Evolutionary conservation across 2,329 filamentous ascomycete species (phyloP).

Genomic region (Sclerotinia spermophila): DNA sequence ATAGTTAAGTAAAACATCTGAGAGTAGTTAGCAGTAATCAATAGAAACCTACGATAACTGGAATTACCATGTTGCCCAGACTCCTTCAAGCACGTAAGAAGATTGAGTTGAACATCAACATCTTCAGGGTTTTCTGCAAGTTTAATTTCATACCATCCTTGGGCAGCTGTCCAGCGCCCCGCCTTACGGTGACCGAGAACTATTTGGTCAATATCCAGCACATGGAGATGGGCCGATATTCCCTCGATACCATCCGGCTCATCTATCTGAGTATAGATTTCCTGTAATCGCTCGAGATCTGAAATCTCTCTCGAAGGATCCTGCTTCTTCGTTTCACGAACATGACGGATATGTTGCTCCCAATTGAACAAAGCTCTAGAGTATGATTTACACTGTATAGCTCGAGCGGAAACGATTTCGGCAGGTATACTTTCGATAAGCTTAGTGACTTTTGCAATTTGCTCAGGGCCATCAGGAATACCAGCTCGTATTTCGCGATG

Average conservation of each 20-base stretch:
- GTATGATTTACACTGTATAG: constrained; percentile 92
- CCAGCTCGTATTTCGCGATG: not conserved
- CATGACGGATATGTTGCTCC: constrained; percentile 78
- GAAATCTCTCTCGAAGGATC: constrained; percentile 49
- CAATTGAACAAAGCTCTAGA: constrained; percentile 89
- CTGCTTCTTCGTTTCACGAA: constrained; percentile 24
- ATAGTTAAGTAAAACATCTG: constrained; percentile 82
- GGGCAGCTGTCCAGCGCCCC: constrained; percentile 88
- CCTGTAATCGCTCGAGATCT: constrained; percentile 75
- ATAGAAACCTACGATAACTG: not conserved
- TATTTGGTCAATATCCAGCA: constrained; percentile 90
- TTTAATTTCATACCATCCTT: constrained; percentile 96
- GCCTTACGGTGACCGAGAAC: constrained; percentile 90
- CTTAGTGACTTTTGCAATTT: constrained; percentile 63
- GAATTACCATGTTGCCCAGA: constrained; percentile 84
- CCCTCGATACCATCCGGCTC: constrained; percentile 96
- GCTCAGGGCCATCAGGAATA: constrained; percentile 43
- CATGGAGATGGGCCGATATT: constrained; percentile 80
- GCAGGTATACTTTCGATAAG: constrained; percentile 68
- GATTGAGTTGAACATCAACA: constrained; percentile 71
- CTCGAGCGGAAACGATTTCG: constrained; percentile 72
- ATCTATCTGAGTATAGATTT: constrained; percentile 96
- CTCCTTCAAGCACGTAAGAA: constrained; percentile 85
- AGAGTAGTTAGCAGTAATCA: constrained; percentile 15
- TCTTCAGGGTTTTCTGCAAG: constrained; percentile 76